phyloP scores from a whole-genome alignment of 192 early-diverging fungal genomes.

The Entomortierella chlamydospora region DNA sequence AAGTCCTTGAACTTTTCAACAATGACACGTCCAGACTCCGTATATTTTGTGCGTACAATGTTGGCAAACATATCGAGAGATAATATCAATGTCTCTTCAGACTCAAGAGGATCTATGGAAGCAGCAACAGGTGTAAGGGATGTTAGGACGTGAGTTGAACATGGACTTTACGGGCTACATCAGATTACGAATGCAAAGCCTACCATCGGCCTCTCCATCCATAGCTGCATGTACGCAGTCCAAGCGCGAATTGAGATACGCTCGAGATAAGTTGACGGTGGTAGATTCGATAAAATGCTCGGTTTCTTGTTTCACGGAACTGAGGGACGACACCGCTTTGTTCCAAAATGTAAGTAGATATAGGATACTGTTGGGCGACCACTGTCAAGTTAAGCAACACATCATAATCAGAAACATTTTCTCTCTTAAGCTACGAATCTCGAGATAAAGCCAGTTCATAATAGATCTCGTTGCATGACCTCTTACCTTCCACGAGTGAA shows the following conservation, averaged over 20 bases:
- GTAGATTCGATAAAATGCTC: slow-evolving; percentile 18
- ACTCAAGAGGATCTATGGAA: slow-evolving; percentile 67
- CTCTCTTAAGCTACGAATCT: too few species aligned
- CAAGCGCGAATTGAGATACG: slow-evolving; percentile 63
- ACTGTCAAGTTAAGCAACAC: slow-evolving; percentile 65
- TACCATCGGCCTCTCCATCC: slow-evolving; percentile 69
- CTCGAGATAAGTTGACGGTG: slow-evolving; percentile 52
- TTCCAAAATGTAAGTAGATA: slow-evolving; percentile 91
- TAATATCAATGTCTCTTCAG: slow-evolving; percentile 73
- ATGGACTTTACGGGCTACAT: not conserved
- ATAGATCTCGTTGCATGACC: too few species aligned
- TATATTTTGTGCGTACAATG: slow-evolving; percentile 79
- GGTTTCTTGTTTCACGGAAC: slow-evolving; percentile 24
- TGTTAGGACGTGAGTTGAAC: not conserved
- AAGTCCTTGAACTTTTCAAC: slow-evolving; percentile 15
- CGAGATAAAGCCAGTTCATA: not conserved
- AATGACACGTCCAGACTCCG: slow-evolving; percentile 55
- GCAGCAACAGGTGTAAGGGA: not conserved
- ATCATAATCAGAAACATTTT: too few species aligned
- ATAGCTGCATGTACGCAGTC: slow-evolving; percentile 61
- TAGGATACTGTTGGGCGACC: slow-evolving; percentile 76
- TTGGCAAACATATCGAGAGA: slow-evolving; percentile 76
- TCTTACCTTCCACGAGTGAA: slow-evolving; percentile 69
- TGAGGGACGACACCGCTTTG: slow-evolving; percentile 71
- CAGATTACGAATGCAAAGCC: not conserved